These are phyloP conservation scores for Stachybotrys chartarum DNA, from an alignment of 2,329 filamentous ascomycete species.

Conservation along the genomic window DNA sequence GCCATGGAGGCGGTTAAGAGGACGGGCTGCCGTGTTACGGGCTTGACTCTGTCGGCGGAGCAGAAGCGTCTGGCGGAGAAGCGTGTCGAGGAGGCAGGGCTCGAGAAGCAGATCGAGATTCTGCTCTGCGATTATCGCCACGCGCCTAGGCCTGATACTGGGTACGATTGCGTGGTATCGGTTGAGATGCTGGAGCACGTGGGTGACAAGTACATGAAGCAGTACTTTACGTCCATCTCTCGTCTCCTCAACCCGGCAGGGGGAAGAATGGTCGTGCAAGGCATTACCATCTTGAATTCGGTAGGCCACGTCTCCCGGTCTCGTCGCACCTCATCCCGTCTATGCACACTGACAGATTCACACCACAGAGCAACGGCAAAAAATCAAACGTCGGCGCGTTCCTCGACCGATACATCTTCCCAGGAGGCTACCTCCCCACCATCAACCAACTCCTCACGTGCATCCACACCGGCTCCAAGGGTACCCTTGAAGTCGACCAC, in stretches of 20 bases:
- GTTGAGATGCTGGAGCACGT: conserved; percentile 77
- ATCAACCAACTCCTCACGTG: conserved; percentile 49
- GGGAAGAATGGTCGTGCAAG: conserved; percentile 65
- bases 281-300: conserved; percentile 54
- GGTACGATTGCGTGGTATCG: conserved; percentile 65
- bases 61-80: conserved; percentile 62
- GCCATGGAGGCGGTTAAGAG: conserved; percentile 60
- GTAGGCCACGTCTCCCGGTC: not conserved
- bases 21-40: conserved; percentile 63
- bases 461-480: conserved; percentile 53
- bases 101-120: conserved; percentile 55
- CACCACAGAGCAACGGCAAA: conserved; percentile 43
- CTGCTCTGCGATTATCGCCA: conserved; percentile 62
- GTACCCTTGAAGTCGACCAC: conserved; percentile 57
- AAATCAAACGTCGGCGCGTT: conserved; percentile 34
- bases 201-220: conserved; percentile 57
- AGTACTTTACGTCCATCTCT: conserved; percentile 61
- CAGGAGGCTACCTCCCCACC: conserved; percentile 63
- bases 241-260: conserved; percentile 57
- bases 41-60: conserved; percentile 59
- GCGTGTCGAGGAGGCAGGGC: conserved; percentile 53
- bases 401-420: conserved; percentile 72
- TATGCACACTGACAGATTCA: not conserved
- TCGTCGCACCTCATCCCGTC: not conserved
- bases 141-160: conserved; percentile 42